Evolutionary conservation across 1,284 basidiomycete genomes (phyloP), one percentile per base, ranked within the genome.

Genomic region (Moesziomyces globuligerus): DNA sequence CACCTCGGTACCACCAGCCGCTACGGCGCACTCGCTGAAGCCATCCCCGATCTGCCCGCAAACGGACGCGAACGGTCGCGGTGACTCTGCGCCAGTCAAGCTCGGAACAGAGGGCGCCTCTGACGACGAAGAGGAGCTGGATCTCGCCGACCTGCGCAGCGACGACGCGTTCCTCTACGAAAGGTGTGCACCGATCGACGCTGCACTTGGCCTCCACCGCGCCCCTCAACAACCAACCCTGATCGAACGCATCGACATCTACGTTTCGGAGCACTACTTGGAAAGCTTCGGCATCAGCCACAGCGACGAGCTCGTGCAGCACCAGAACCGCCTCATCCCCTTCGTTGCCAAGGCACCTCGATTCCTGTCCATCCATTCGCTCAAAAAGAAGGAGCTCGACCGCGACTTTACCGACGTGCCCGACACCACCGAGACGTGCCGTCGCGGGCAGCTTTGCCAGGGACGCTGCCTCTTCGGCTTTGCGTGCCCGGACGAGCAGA

Each of bases 351-450:
- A 59, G 48, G 68, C 68, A 8, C 61, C 68, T 9, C 56, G 68
- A 28, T 71, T 71, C 21, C 47, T 71, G 4, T 71, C 68, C 15
- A 58, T 71, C 15, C 68, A 66, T 20, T 62, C 68, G 17, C 45
- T 71, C 41, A 59, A 56, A 38, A 29, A 53, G 15, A 71, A 66
- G 36, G 61, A 71, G 42, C 61, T 71, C 40, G 68, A 71, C 3
- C 45, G 61, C 17, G 68, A 66, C 45, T 61, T 32, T 20, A 59
- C 55, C 37, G 36, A 64, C n/a, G 51, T 48, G 3, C 24, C 15
- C 9, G 60, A 64, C 36, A 59, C 67, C 2, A 17, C 15, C 29
- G 49, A 64, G 17, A 64, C 67, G n/a, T 70, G 67, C 18, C 44
- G 51, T n/a, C 55, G 55, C 32, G 24, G 56, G 36, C 28, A 48